Percentiles rank a stretch among this genome's conserved stretches.
Conservation (phyloP, 2,329 filamentous ascomycete species). For the Ampelomyces quisqualis region DNA sequence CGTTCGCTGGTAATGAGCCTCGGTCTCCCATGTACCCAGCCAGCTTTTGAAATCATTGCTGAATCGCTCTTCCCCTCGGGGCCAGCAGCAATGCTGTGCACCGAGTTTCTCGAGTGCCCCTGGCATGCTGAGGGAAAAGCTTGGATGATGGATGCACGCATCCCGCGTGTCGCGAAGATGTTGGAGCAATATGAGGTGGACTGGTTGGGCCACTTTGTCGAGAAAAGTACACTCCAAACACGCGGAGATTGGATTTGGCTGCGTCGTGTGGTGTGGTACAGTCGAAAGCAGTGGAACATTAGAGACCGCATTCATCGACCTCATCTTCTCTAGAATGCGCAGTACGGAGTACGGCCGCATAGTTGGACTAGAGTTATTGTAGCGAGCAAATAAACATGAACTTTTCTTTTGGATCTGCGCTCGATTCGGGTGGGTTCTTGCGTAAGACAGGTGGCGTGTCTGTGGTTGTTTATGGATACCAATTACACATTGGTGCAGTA, state of each 20-base stretch:
- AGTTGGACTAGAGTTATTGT: no score
- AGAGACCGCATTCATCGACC: no score
- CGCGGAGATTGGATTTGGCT: not conserved
- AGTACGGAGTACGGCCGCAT: no score
- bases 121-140: conserved; percentile 1
- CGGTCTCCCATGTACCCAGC: not conserved
- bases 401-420: no score
- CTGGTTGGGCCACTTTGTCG: not conserved
- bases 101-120: not conserved
- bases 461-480: no score
- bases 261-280: not conserved
- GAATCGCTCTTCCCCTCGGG: conserved; percentile 8
- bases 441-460: no score
- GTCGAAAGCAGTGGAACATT: no score
- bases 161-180: conserved; percentile 6
- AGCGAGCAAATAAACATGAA: no score
- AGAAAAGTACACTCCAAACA: no score
- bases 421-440: no score
- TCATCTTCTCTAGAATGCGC: no score
- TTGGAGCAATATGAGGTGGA: conserved; percentile 2
- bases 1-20: conserved; percentile 5
- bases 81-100: conserved; percentile 5
- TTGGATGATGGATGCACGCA: not conserved
- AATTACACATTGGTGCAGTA: no score
- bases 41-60: conserved; percentile 1